Evolutionary conservation across 2,329 filamentous ascomycete genomes (phyloP).

Genomic region (Penicillium sp.): DNA sequence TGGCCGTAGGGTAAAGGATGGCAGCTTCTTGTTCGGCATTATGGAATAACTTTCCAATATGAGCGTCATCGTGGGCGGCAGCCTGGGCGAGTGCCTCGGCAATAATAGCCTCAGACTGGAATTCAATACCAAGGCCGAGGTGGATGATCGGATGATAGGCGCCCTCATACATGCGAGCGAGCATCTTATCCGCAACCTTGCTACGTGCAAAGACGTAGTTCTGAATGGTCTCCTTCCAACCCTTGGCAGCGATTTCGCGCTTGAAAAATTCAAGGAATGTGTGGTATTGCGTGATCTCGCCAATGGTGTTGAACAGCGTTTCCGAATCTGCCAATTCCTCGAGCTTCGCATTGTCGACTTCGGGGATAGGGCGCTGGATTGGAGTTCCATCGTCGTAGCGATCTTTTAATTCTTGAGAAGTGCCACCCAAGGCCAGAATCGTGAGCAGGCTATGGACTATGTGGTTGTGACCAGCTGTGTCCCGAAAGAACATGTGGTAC

Average conservation of each 20-base stretch:
- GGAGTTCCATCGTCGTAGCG: conserved; percentile 23
- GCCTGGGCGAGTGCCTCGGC: conserved; percentile 73
- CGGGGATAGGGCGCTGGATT: conserved; percentile 24
- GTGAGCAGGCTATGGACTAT: conserved; percentile 30
- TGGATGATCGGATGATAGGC: conserved; percentile 71
- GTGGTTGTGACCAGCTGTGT: conserved; percentile 25
- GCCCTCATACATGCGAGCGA: conserved; percentile 60
- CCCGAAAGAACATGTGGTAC: conserved; percentile 30
- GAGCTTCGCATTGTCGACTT: conserved; percentile 18
- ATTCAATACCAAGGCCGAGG: conserved; percentile 77
- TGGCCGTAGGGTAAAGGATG: background rate
- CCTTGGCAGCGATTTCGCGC: conserved; percentile 57
- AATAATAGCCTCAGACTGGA: conserved; percentile 69
- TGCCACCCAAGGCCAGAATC: conserved; percentile 25
- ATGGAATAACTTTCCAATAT: background rate
- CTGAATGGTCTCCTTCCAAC: conserved; percentile 56
- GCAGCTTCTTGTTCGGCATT: background rate
- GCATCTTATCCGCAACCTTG: conserved; percentile 59
- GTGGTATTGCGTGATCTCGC: conserved; percentile 57
- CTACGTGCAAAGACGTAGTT: conserved; percentile 62
- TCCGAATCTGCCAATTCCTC: conserved; percentile 16
- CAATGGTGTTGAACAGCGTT: conserved; percentile 40
- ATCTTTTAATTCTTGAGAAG: conserved; percentile 20
- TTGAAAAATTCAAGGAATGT: conserved; percentile 70
- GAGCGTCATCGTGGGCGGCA: conserved; percentile 53